These are phyloP conservation scores for Pseudohyphozyma bogoriensis DNA, from an alignment of 768 basidiomycete species.

Conservation along the genomic window DNA sequence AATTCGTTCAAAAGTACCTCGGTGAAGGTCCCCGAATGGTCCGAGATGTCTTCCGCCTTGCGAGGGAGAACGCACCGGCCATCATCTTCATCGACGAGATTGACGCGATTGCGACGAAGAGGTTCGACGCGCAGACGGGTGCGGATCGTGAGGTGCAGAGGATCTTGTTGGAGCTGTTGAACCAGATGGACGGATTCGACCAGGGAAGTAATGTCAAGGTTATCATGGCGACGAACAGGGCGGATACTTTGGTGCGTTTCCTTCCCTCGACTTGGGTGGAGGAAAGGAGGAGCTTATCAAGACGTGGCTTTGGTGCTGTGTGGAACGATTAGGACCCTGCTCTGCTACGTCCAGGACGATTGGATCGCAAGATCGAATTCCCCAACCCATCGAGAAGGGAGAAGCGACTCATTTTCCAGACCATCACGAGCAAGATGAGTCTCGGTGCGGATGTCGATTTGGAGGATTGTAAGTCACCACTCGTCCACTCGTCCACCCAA, in stretches of 20 bases:
- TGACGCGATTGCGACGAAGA: conserved; percentile 97
- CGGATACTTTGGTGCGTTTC: conserved; percentile 60
- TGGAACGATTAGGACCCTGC: conserved; percentile 87
- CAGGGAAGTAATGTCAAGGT: conserved; percentile 99
- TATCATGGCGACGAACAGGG: conserved; percentile 99
- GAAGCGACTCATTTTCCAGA: conserved; percentile 95
- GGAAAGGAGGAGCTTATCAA: not conserved
- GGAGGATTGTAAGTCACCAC: conserved; percentile 89
- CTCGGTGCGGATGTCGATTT: conserved; percentile 93
- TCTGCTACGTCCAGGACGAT: conserved; percentile 87
- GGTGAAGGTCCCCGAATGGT: conserved; percentile 99
- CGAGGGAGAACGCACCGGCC: conserved; percentile 89
- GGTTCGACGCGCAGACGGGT: conserved; percentile 98
- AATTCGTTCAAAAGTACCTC: conserved; percentile 98
- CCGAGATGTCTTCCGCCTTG: conserved; percentile 94
- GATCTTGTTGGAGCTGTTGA: conserved; percentile 88
- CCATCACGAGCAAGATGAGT: conserved; percentile 94
- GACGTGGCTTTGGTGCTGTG: too few relatives aligned
- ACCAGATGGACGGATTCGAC: conserved; percentile 99
- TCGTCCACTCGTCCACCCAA: not conserved
- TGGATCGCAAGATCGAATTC: conserved; percentile 98
- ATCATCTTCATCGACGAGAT: conserved; percentile 91
- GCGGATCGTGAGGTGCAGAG: conserved; percentile 98
- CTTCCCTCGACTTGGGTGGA: not conserved
- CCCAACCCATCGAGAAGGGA: conserved; percentile 88